These are phyloP conservation scores for Globisporangium rhizosaccharum DNA, from an alignment of 352 stramenopile genomes.

Conservation along the genomic window DNA sequence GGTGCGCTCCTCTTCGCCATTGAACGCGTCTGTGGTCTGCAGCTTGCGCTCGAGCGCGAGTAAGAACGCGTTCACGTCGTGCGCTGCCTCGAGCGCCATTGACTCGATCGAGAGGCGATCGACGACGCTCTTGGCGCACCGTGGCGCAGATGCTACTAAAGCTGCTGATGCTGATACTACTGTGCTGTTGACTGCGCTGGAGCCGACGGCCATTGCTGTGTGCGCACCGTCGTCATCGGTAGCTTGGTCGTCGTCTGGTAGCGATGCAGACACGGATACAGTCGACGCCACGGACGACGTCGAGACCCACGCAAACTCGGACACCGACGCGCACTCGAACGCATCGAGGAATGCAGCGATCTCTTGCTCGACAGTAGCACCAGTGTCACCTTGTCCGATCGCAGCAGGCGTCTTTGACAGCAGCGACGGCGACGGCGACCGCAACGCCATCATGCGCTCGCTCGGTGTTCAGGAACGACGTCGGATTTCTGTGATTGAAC, in stretches of 20 bases:
- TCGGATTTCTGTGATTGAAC: neutral
- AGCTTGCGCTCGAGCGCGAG: slow-evolving; percentile 22
- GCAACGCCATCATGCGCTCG: neutral
- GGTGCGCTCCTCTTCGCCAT: slow-evolving; percentile 29
- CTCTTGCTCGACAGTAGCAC: slow-evolving; percentile 2
- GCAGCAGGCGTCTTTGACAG: neutral
- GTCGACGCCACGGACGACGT: slow-evolving; percentile 10
- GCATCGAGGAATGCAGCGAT: slow-evolving; percentile 10
- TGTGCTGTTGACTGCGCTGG: neutral
- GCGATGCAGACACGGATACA: slow-evolving; percentile 6
- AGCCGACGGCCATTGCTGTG: neutral
- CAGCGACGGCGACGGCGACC: neutral
- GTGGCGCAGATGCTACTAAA: neutral
- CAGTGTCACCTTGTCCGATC: neutral
- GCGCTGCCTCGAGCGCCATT: slow-evolving; percentile 6
- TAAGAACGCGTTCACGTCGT: slow-evolving; percentile 19
- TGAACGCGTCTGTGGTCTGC: slow-evolving; percentile 15
- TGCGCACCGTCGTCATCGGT: neutral
- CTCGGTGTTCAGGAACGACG: neutral
- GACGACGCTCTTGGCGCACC: neutral
- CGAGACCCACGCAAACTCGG: slow-evolving; percentile 7
- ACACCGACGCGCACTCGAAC: slow-evolving; percentile 9
- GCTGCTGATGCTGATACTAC: neutral
- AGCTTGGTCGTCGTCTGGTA: neutral
- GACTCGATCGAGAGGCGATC: slow-evolving; percentile 6